Evolutionary conservation across 192 early-diverging fungal genomes (phyloP).

Genomic region (Dissophora globulifera): DNA sequence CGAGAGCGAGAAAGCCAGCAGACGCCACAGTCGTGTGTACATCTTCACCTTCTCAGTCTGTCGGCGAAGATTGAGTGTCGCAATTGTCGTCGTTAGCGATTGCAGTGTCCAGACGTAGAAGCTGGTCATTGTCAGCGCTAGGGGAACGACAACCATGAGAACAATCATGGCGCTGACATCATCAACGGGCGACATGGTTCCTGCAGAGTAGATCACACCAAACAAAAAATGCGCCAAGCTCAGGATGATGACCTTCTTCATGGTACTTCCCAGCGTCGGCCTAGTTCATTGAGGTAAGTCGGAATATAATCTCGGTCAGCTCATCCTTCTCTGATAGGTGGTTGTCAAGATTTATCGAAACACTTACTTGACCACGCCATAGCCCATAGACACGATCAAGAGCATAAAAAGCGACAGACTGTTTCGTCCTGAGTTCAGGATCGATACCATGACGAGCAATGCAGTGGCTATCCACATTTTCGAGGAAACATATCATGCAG

Average conservation of each 20-base stretch:
- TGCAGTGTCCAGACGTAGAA: slow-evolving; percentile 97
- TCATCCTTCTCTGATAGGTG: no score
- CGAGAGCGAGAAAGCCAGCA: slow-evolving; percentile 83
- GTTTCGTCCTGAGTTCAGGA: slow-evolving; percentile 90
- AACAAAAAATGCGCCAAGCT: slow-evolving; percentile 86
- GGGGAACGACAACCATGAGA: slow-evolving; percentile 84
- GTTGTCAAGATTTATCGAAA: no score
- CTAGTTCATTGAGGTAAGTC: slow-evolving; percentile 44
- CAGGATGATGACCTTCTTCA: slow-evolving; percentile 87
- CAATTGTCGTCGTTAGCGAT: slow-evolving; percentile 82
- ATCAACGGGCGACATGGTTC: slow-evolving; percentile 76
- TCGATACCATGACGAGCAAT: slow-evolving; percentile 77
- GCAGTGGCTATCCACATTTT: slow-evolving; percentile 52
- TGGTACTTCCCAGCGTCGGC: slow-evolving; percentile 88
- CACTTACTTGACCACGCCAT: slow-evolving; percentile 90
- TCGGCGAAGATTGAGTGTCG: slow-evolving; percentile 77
- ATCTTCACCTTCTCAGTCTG: slow-evolving; percentile 92
- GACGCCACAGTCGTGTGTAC: slow-evolving; percentile 85
- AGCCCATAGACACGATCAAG: slow-evolving; percentile 93
- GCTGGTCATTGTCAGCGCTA: slow-evolving; percentile 88
- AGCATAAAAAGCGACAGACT: slow-evolving; percentile 97
- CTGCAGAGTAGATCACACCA: slow-evolving; percentile 87
- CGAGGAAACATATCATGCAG: background rate
- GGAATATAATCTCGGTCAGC: no score
- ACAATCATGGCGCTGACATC: slow-evolving; percentile 77